A percentile compares a stretch with the other conserved stretches of the same genome.
Evolutionary conservation across 2,329 filamentous ascomycete species (phyloP).

Genomic region (Cladophialophora bantiana): DNA sequence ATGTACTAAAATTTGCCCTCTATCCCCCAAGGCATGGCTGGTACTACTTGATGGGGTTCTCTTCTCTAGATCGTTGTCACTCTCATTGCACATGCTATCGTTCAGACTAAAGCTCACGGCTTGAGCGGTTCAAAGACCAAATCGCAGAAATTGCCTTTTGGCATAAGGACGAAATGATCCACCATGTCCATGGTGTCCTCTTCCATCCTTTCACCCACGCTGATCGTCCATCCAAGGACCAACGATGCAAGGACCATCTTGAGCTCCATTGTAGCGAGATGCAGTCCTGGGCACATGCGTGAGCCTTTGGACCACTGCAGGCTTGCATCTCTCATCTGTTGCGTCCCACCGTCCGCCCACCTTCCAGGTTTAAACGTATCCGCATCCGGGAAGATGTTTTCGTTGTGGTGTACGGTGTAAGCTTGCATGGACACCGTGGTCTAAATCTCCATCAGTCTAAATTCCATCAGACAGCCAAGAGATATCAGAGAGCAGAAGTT

Average conservation of each 20-base stretch:
- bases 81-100: too few relatives aligned
- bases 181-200: conserved; percentile 22
- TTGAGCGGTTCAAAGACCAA: not conserved
- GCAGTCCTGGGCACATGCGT: conserved; percentile 13
- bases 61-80: too few relatives aligned
- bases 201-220: not conserved
- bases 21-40: too few relatives aligned
- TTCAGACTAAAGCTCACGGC: not conserved
- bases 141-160: conserved; percentile 17
- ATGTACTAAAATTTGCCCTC: too few relatives aligned
- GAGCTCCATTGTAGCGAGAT: conserved; percentile 16
- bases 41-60: too few relatives aligned
- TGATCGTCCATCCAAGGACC: not conserved
- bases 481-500: not conserved
- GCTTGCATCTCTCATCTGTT: conserved; percentile 17
- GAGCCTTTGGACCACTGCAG: conserved; percentile 20
- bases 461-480: too few relatives aligned
- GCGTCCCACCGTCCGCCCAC: conserved; percentile 21
- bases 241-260: conserved; percentile 9
- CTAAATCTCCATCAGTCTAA: not conserved
- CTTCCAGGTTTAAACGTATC: conserved; percentile 24
- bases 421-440: conserved; percentile 10
- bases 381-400: conserved; percentile 21
- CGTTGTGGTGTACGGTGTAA: conserved; percentile 22
- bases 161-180: conserved; percentile 17